A percentile compares a stretch with the other conserved stretches of the same genome.
Conservation (phyloP, 495 filamentous ascomycete genomes). For the Tuber umbilicatum region DNA sequence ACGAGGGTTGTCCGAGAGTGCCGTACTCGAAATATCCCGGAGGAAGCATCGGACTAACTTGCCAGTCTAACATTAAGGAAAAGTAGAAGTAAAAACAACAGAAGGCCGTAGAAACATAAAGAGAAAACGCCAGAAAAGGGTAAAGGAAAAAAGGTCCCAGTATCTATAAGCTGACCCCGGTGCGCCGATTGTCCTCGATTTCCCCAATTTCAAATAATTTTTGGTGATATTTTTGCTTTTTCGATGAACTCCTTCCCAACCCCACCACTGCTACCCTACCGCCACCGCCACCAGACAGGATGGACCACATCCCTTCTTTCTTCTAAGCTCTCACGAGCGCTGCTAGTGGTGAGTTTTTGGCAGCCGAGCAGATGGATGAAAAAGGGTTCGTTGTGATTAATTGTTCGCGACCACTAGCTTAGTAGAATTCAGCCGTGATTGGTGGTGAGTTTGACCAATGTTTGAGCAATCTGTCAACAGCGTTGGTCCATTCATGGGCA, state of each 20-base stretch:
- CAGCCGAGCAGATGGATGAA: neutral
- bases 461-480: conserved; percentile 58
- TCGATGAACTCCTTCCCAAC: neutral
- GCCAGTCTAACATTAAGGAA: neutral
- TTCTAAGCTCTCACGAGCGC: neutral
- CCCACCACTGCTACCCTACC: neutral
- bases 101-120: neutral
- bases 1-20: neutral
- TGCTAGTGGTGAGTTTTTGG: neutral
- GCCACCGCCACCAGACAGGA: neutral
- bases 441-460: conserved; percentile 60
- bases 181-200: neutral
- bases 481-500: conserved; percentile 60
- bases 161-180: neutral
- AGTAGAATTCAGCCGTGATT: conserved; percentile 36
- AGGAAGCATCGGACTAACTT: neutral
- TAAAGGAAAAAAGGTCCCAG: neutral
- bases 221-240: neutral
- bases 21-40: neutral
- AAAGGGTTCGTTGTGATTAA: neutral
- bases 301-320: neutral
- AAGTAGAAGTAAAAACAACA: neutral
- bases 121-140: neutral
- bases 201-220: neutral
- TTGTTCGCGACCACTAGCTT: neutral